Conservation (phyloP, 148 eudicot species). For the Pharnaceum exiguum region DNA sequence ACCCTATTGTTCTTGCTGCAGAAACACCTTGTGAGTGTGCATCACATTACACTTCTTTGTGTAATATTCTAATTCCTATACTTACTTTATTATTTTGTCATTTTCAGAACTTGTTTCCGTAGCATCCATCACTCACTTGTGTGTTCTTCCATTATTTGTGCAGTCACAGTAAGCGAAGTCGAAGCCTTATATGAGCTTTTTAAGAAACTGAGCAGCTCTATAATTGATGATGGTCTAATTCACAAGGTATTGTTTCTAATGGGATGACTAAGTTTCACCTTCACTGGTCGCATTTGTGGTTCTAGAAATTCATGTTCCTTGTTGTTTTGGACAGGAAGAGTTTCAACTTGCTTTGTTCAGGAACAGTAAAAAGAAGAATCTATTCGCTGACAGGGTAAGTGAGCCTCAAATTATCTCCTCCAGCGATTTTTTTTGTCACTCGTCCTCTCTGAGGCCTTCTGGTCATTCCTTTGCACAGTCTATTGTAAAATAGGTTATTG, state of each 20-base stretch:
- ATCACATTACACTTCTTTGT: not conserved
- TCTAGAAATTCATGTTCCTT: not conserved
- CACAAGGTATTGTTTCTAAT: constrained; percentile 56
- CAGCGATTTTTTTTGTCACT: not conserved
- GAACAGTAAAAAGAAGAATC: constrained; percentile 66
- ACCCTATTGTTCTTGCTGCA: constrained; percentile 67
- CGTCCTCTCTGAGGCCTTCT: not conserved
- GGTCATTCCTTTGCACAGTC: not conserved
- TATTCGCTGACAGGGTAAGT: constrained; percentile 86
- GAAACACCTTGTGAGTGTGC: constrained; percentile 84
- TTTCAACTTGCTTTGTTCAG: constrained; percentile 86
- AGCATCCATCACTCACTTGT: not conserved
- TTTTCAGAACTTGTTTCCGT: not conserved
- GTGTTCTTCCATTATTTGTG: constrained; percentile 4
- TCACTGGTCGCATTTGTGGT: not conserved
- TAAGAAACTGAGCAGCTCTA: constrained; percentile 85
- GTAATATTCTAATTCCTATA: not conserved
- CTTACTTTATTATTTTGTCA: not conserved
- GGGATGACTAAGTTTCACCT: not conserved
- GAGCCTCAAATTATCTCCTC: not conserved
- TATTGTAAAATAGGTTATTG: no score
- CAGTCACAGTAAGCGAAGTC: constrained; percentile 90
- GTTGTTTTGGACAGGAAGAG: constrained; percentile 63
- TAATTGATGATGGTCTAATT: constrained; percentile 80
- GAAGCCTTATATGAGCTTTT: constrained; percentile 76